These are phyloP conservation scores for Erysimum cheiri DNA, from an alignment of 441 rosid genomes.

Conservation along the genomic window DNA sequence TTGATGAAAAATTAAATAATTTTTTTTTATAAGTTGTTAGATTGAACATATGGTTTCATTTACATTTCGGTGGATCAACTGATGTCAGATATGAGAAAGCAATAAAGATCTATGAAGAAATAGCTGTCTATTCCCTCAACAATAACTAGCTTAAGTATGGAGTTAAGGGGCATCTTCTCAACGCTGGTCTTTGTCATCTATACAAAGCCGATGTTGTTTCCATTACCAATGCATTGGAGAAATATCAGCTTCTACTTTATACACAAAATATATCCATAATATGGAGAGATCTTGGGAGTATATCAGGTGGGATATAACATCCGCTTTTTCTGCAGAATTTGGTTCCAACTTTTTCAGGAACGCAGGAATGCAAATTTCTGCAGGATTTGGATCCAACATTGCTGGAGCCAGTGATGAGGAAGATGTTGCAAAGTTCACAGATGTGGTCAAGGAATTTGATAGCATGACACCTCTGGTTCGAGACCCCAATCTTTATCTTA, in stretches of 20 bases:
- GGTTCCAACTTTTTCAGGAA: slow-evolving; percentile 89
- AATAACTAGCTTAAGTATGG: slow-evolving; percentile 86
- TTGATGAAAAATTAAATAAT: too few species aligned
- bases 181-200: slow-evolving; percentile 90
- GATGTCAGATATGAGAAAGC: slow-evolving; percentile 71
- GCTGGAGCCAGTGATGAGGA: slow-evolving; percentile 79
- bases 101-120: slow-evolving; percentile 79
- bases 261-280: neutral
- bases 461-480: slow-evolving; percentile 87
- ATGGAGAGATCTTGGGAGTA: neutral
- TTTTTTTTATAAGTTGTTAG: too few species aligned
- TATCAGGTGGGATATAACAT: neutral
- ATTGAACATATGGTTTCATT: too few species aligned
- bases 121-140: slow-evolving; percentile 65
- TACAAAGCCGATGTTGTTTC: slow-evolving; percentile 82
- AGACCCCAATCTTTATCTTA: neutral
- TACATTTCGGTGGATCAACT: too few species aligned
- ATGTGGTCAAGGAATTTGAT: slow-evolving; percentile 76
- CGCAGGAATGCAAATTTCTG: slow-evolving; percentile 63
- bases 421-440: slow-evolving; percentile 74
- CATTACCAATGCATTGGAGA: slow-evolving; percentile 73
- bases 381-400: slow-evolving; percentile 21
- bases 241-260: slow-evolving; percentile 60
- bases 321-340: slow-evolving; percentile 57
- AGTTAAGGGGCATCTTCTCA: slow-evolving; percentile 89